Percentiles rank a stretch among this genome's conserved stretches.
These are phyloP conservation scores for Russula griseocarnosa DNA, from an alignment of 768 basidiomycete genomes.

Conservation along the genomic window DNA sequence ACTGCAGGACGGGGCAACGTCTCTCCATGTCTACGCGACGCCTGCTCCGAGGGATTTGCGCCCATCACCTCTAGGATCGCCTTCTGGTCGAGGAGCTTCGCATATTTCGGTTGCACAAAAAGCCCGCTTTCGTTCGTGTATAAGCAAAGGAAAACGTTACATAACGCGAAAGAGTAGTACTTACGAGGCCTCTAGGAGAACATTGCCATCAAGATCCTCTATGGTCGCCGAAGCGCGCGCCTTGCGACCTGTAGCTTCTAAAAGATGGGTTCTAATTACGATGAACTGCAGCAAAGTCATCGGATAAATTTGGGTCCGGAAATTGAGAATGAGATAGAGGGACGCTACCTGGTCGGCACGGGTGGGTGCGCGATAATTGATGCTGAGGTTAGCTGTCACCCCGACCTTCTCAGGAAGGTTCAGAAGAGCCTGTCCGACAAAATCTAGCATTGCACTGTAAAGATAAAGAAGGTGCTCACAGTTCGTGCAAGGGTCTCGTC, in stretches of 20 bases:
- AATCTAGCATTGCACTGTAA: not conserved
- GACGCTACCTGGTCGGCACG: constrained; percentile 73
- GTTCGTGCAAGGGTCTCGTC: constrained; percentile 82
- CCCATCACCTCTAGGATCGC: constrained; percentile 65
- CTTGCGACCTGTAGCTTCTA: constrained; percentile 74
- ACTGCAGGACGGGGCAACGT: constrained; percentile 13
- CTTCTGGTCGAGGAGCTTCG: constrained; percentile 63
- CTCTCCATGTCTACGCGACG: constrained; percentile 6
- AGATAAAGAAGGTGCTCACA: constrained; percentile 43
- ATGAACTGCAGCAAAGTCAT: constrained; percentile 56
- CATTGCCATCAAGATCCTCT: constrained; percentile 76
- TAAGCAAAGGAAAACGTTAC: constrained; percentile 2
- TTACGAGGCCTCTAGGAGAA: constrained; percentile 79
- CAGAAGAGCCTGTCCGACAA: constrained; percentile 59
- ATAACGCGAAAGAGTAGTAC: constrained; percentile 32
- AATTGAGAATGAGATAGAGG: not conserved
- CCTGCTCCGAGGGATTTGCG: constrained; percentile 38
- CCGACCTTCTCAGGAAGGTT: constrained; percentile 88
- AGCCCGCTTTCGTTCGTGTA: constrained; percentile 54
- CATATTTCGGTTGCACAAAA: constrained; percentile 88
- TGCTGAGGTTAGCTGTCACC: constrained; percentile 80
- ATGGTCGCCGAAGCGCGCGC: constrained; percentile 63
- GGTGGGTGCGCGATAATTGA: constrained; percentile 85
- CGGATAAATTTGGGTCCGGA: not conserved
- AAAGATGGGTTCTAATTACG: constrained; percentile 66